Evolutionary conservation across 345 rosid species (phyloP).

Genomic region (Acer negundo): DNA sequence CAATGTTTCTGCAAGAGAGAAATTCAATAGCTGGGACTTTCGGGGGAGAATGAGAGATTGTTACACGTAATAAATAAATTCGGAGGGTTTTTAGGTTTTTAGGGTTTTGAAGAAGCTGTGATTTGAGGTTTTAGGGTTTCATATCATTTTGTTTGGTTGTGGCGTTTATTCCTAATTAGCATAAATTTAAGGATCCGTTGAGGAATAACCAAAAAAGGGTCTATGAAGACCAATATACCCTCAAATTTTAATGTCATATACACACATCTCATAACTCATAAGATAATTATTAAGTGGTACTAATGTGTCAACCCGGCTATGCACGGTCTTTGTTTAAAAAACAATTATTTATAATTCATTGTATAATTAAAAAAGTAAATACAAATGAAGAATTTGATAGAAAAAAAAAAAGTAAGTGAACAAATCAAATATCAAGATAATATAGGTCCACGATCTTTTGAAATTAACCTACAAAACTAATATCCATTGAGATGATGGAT

Average conservation of each 20-base stretch:
- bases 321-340: no score
- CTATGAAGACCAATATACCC: background rate
- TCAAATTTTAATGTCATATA: background rate
- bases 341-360: no score
- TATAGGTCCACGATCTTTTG: no score
- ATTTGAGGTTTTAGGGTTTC: conserved; percentile 1
- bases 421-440: no score
- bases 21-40: background rate
- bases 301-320: no score
- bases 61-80: background rate
- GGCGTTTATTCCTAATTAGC: background rate
- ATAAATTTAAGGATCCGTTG: background rate
- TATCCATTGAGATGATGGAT: no score
- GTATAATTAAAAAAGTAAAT: no score
- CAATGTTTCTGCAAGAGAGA: background rate
- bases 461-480: no score
- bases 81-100: background rate
- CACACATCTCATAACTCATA: no score
- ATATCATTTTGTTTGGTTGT: background rate
- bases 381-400: no score
- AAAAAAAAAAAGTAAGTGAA: no score
- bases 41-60: background rate
- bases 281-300: no score
- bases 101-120: background rate
- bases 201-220: background rate